A percentile compares a stretch with the other conserved stretches of the same genome.
phyloP scores from a whole-genome alignment of 208 protist genomes.

The Leishmania martiniquensis region DNA sequence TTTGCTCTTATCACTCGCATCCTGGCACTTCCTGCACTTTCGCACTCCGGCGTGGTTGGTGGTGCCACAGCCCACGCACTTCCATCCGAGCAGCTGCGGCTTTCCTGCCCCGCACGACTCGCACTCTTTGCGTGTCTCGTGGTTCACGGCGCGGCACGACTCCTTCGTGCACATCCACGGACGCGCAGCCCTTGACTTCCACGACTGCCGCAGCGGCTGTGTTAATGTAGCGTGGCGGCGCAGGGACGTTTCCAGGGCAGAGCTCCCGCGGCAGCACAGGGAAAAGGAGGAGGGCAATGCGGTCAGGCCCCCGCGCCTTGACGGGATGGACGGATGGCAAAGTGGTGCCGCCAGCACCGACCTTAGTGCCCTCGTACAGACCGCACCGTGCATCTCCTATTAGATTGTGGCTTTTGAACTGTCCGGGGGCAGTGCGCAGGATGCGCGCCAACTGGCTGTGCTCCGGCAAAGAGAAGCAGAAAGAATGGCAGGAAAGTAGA shows the following conservation, averaged over 20 bases:
- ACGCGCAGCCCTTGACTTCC: slow-evolving; percentile 45
- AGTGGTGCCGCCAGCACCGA: no score
- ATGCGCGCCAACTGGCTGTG: background rate
- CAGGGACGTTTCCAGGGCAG: background rate
- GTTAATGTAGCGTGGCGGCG: slow-evolving; percentile 25
- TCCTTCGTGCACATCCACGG: slow-evolving; percentile 85
- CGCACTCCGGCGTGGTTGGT: slow-evolving; percentile 80
- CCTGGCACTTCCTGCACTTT: slow-evolving; percentile 69
- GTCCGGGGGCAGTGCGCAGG: background rate
- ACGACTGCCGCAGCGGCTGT: slow-evolving; percentile 54
- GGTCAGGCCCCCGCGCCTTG: background rate
- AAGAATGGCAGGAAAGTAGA: background rate
- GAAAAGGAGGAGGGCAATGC: background rate
- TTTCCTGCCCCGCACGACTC: slow-evolving; percentile 61
- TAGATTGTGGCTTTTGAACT: background rate
- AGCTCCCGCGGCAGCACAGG: background rate
- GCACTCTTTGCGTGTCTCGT: slow-evolving; percentile 33
- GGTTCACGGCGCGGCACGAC: slow-evolving; percentile 68
- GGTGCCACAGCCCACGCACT: slow-evolving; percentile 68
- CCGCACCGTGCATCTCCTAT: background rate
- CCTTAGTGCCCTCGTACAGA: background rate
- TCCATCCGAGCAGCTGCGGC: slow-evolving; percentile 73
- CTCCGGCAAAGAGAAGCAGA: background rate
- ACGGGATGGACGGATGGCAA: background rate
- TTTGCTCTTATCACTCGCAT: slow-evolving; percentile 39